Conservation (phyloP, 1,139 yeast genomes). For the Protomyces arabidopsidicola region DNA sequence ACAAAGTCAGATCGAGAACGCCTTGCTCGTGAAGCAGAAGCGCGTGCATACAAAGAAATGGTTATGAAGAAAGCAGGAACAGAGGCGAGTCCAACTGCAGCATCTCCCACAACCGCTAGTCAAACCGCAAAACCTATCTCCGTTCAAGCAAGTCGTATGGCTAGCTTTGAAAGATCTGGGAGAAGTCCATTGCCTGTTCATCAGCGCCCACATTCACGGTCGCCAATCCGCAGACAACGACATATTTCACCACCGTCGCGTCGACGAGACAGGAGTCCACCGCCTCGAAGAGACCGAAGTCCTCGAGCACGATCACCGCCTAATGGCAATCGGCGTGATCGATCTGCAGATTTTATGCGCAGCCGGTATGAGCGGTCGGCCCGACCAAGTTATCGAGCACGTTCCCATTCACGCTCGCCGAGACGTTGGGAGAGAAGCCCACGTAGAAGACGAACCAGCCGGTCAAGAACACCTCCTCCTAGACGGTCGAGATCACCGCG, state of each 20-base stretch:
- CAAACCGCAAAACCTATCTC: not conserved
- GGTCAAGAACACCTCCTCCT: not conserved
- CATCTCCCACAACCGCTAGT: not conserved
- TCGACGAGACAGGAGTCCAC: not conserved
- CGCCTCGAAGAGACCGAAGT: not conserved
- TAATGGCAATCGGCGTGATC: not conserved
- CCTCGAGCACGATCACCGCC: not conserved
- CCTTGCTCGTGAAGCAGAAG: conserved; percentile 23
- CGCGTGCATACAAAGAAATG: conserved; percentile 16
- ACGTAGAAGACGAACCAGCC: not conserved
- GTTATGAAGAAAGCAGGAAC: not conserved
- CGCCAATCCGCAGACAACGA: not conserved
- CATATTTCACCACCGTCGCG: not conserved
- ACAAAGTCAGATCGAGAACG: conserved; percentile 16
- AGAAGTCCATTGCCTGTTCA: not conserved
- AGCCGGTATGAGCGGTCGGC: not conserved
- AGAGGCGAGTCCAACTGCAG: not conserved
- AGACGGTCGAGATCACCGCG: not conserved
- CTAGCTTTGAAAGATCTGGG: not conserved
- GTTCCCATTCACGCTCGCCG: not conserved
- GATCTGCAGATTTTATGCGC: not conserved
- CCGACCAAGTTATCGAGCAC: not conserved
- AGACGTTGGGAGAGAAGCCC: not conserved
- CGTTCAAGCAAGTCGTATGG: not conserved
- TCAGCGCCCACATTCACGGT: not conserved